Evolutionary conservation across 495 filamentous ascomycete species (phyloP).

Genomic region (Terfezia claveryi): DNA sequence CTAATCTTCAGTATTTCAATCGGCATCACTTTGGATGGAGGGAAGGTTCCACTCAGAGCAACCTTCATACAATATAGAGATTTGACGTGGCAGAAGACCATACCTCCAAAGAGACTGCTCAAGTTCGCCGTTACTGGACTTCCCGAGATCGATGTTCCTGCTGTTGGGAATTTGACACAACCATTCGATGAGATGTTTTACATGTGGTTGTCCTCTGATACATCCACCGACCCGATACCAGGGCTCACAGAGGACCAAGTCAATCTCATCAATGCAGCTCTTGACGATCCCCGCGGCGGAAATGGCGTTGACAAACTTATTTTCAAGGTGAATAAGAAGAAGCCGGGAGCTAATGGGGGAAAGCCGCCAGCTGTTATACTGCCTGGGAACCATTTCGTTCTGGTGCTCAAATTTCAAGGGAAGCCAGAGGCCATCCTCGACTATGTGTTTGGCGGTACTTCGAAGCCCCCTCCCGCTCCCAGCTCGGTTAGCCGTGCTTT

Average conservation of each 20-base stretch:
- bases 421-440: slow-evolving; percentile 14
- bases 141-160: slow-evolving; percentile 13
- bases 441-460: slow-evolving; percentile 12
- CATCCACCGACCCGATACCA: slow-evolving; percentile 5
- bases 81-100: background rate
- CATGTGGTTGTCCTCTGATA: slow-evolving; percentile 17
- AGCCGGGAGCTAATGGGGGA: background rate
- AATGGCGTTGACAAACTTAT: slow-evolving; percentile 3
- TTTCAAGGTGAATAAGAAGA: background rate
- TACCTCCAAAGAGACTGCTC: slow-evolving; percentile 8
- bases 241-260: background rate
- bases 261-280: background rate
- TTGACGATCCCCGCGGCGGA: background rate
- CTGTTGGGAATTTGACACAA: slow-evolving; percentile 22
- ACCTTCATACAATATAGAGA: slow-evolving; percentile 2
- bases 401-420: slow-evolving; percentile 9
- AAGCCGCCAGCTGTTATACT: slow-evolving; percentile 9
- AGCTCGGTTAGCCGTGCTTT: background rate
- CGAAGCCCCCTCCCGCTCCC: background rate
- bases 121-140: slow-evolving; percentile 8
- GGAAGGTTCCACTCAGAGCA: background rate
- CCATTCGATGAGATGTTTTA: slow-evolving; percentile 26
- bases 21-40: background rate
- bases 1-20: slow-evolving; percentile 1
- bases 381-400: slow-evolving; percentile 19